Evolutionary conservation across 768 basidiomycete genomes (phyloP), one percentile per base, ranked within the genome.

Genomic region (Serpula lacrymans): DNA sequence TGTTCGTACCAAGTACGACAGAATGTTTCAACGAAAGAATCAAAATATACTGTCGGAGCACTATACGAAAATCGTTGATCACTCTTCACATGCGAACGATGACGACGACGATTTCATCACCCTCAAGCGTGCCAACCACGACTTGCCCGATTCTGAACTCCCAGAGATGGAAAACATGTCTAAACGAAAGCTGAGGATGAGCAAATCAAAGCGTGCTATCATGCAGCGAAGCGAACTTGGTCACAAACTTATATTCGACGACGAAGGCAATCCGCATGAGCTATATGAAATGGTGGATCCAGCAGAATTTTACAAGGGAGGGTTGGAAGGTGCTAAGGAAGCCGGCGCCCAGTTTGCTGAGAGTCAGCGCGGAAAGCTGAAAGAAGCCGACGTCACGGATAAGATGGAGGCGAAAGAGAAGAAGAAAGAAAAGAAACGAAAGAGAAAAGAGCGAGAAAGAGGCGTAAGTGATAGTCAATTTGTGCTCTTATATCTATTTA

Each of bases 21-120:
- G 90, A 38, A 97, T 99, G 93, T 98, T 97, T 58, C 87, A 88
- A 55, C 80, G 94, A 42, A 95, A 90, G 61, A 97, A 96, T 58
- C 94, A 96, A 60, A 84, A 82, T 48, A 83, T 97, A 35, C 74
- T 97, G 23, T 91, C 93, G 0, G 78, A 82, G 45, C 93, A 96
- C 61, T 97, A 96, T 67, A 74, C 70, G 42, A 91, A 89, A 55
- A 81, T 99, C 27, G 70, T 98, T 45, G 87, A 89, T 46, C 84
- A 84, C 49, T 70, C 68, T 29, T 67, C 63, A 7, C 69, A 60
- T 10, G 64, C 56, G 9, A 53, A 56, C 21, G 69, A 67, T 11
- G 76, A 61, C 11, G 65, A 69, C 25, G 91, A 91, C 44, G 94
- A 96, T 40, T 97, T 99, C 59, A 87, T 97, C 58, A 92, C 89